Percentiles rank a stretch among this genome's conserved stretches.
Conservation (phyloP, 305 asterid genomes). For the Plantago coronopus region DNA sequence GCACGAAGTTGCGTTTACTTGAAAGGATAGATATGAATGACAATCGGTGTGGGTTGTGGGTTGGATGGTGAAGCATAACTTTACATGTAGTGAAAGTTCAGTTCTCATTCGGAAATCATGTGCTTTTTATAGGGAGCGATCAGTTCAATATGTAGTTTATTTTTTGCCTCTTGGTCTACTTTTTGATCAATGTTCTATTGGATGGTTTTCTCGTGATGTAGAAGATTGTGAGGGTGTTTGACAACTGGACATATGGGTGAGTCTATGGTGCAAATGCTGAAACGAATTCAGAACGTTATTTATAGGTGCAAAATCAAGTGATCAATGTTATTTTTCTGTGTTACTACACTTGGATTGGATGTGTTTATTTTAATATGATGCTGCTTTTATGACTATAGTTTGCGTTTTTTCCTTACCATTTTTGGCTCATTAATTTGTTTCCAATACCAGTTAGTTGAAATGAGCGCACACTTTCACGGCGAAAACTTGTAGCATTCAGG, state of each 20-base stretch:
- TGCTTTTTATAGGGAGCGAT: neutral
- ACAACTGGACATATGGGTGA: constrained; percentile 11
- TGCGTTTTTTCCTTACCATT: neutral
- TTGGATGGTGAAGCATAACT: neutral
- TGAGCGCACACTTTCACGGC: neutral
- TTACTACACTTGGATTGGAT: neutral
- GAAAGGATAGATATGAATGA: neutral
- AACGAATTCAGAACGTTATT: neutral
- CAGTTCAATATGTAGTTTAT: neutral
- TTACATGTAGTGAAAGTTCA: too few species aligned
- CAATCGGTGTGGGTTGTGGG: neutral
- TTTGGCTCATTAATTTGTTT: neutral
- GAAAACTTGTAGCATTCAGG: neutral
- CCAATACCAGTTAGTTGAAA: neutral
- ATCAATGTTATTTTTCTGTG: neutral
- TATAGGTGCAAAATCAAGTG: constrained; percentile 6
- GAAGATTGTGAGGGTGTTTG: neutral
- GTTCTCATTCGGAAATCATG: neutral
- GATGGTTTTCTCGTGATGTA: too few species aligned
- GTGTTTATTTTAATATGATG: neutral
- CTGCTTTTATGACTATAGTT: neutral
- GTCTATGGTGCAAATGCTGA: constrained; percentile 7
- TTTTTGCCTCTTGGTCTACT: neutral
- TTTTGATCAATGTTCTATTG: too few species aligned
- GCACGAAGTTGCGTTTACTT: neutral